A percentile compares a stretch with the other conserved stretches of the same genome.
Conservation (phyloP, 768 basidiomycete species). For the Lentinula sp. region DNA sequence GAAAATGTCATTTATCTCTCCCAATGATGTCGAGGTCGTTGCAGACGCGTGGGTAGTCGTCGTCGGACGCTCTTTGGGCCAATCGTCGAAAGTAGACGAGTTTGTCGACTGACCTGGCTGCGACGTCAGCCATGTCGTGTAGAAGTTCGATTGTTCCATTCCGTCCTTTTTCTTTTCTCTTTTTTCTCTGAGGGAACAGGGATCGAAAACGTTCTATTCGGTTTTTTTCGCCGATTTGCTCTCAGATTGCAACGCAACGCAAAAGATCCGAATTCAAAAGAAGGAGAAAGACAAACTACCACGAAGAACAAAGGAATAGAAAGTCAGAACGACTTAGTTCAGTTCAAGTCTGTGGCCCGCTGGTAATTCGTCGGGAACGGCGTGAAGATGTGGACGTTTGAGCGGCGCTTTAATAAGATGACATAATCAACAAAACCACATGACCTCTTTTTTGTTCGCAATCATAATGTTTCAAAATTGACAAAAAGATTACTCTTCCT, state of each 20-base stretch:
- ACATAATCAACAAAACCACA: not conserved
- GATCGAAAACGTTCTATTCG: not conserved
- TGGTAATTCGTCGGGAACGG: not conserved
- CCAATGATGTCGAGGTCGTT: not conserved
- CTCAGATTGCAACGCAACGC: not conserved
- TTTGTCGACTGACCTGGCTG: slow-evolving; percentile 17
- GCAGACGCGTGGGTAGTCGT: slow-evolving; percentile 4
- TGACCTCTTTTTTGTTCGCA: slow-evolving; percentile 4
- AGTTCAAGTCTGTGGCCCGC: not conserved
- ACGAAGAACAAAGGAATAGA: not conserved
- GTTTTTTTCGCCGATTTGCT: not conserved
- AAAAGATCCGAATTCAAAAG: not conserved
- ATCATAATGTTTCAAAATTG: not conserved
- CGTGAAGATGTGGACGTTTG: not conserved
- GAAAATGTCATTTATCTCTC: slow-evolving; percentile 1
- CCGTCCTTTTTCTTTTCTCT: not conserved
- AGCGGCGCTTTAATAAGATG: not conserved
- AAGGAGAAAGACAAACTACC: not conserved
- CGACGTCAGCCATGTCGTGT: slow-evolving; percentile 34
- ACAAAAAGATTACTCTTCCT: slow-evolving; percentile 2
- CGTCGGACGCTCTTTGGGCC: slow-evolving; percentile 35
- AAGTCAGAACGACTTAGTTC: not conserved
- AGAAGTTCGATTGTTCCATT: slow-evolving; percentile 27
- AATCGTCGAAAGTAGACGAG: slow-evolving; percentile 28
- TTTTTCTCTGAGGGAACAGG: not conserved